phyloP scores from a whole-genome alignment of 2,329 filamentous ascomycete species.

The Cryoendolithus antarcticus region DNA sequence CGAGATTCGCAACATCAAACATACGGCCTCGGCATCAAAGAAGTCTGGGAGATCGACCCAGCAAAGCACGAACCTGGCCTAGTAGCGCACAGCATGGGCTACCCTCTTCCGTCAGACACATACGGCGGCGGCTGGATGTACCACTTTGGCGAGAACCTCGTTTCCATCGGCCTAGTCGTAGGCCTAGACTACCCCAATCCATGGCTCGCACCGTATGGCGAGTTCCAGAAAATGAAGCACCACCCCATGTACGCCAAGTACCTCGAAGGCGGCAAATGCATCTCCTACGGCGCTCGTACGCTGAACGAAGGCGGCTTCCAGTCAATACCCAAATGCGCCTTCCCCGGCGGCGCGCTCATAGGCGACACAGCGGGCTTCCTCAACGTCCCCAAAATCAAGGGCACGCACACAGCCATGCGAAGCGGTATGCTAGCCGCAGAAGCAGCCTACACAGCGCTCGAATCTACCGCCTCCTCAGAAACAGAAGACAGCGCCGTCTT shows the following conservation, averaged over 20 bases:
- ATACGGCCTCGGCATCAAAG: slow-evolving; percentile 87
- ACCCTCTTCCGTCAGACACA: slow-evolving; percentile 73
- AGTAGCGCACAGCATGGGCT: slow-evolving; percentile 83
- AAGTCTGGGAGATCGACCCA: slow-evolving; percentile 92
- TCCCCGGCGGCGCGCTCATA: slow-evolving; percentile 88
- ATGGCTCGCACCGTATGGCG: slow-evolving; percentile 86
- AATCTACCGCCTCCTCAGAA: slow-evolving; percentile 6
- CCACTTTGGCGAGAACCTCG: slow-evolving; percentile 95
- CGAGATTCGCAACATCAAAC: slow-evolving; percentile 87
- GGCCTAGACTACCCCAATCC: slow-evolving; percentile 94
- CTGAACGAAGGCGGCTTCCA: slow-evolving; percentile 94
- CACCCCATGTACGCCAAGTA: slow-evolving; percentile 80
- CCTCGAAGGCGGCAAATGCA: slow-evolving; percentile 92
- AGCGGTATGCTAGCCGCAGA: slow-evolving; percentile 94
- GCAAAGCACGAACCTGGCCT: slow-evolving; percentile 83
- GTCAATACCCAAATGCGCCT: slow-evolving; percentile 92
- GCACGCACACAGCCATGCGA: slow-evolving; percentile 95
- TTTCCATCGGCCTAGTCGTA: slow-evolving; percentile 81
- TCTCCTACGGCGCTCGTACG: slow-evolving; percentile 87
- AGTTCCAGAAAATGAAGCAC: slow-evolving; percentile 98
- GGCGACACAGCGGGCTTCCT: slow-evolving; percentile 94
- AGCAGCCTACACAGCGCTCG: slow-evolving; percentile 69
- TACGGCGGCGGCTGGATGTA: slow-evolving; percentile 99
- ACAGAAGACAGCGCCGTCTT: slow-evolving; percentile 62
- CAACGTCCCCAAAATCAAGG: slow-evolving; percentile 97